Percentiles rank a stretch among this genome's conserved stretches.
phyloP scores from a whole-genome alignment of 306 rosid species.

The Medicago ruthenica region DNA sequence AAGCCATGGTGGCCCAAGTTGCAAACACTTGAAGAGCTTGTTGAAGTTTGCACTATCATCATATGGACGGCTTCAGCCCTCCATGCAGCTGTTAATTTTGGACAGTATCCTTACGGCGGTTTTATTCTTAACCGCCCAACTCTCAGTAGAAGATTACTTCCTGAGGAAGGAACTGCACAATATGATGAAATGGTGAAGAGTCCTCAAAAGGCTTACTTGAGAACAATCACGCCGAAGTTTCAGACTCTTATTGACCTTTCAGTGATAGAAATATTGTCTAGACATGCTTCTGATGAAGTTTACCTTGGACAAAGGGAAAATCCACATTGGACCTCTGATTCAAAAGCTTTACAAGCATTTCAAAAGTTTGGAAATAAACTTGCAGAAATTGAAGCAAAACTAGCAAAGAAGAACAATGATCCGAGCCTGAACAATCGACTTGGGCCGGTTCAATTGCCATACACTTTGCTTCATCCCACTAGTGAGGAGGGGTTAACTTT shows the following conservation, averaged over 20 bases:
- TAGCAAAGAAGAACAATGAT: slow-evolving; percentile 36
- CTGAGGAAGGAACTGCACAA: slow-evolving; percentile 57
- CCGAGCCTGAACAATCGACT: slow-evolving; percentile 8
- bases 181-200: slow-evolving; percentile 58
- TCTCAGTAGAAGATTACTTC: slow-evolving; percentile 57
- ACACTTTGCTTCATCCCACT: slow-evolving; percentile 51
- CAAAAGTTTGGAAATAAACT: slow-evolving; percentile 60
- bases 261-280: slow-evolving; percentile 70
- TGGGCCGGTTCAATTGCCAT: slow-evolving; percentile 51
- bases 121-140: slow-evolving; percentile 68
- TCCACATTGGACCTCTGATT: slow-evolving; percentile 72
- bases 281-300: slow-evolving; percentile 79
- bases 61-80: slow-evolving; percentile 78
- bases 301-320: slow-evolving; percentile 74
- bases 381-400: slow-evolving; percentile 42
- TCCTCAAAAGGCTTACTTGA: slow-evolving; percentile 68
- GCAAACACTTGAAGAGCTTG: slow-evolving; percentile 58
- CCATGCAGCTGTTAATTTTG: slow-evolving; percentile 84
- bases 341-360: slow-evolving; percentile 52
- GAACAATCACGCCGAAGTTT: slow-evolving; percentile 58
- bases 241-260: slow-evolving; percentile 65
- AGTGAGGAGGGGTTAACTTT: slow-evolving; percentile 43
- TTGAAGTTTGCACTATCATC: slow-evolving; percentile 63
- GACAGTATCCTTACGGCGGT: slow-evolving; percentile 82
- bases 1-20: slow-evolving; percentile 85